phyloP scores from a whole-genome alignment of 1,284 basidiomycete species.

The Erythrobasidium hasegawianum region DNA sequence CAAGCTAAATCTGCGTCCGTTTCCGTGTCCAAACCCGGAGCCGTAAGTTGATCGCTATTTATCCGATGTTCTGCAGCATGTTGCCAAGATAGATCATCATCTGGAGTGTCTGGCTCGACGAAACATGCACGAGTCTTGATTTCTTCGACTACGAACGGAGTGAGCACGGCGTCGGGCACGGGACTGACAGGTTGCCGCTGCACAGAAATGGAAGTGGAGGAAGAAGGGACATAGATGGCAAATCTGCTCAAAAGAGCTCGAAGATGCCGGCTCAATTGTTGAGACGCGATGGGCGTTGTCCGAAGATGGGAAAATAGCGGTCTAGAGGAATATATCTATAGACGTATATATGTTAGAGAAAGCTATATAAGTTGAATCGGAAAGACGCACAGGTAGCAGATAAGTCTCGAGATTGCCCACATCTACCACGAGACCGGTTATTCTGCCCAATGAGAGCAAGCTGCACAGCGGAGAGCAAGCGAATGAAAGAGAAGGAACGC shows the following conservation, averaged over 20 bases:
- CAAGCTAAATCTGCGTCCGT: conserved; percentile 13
- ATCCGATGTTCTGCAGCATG: background rate
- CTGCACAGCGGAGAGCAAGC: conserved; percentile 79
- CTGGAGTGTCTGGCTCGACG: conserved; percentile 57
- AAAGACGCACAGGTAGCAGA: conserved; percentile 71
- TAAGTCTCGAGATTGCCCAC: conserved; percentile 86
- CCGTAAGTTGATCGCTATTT: background rate
- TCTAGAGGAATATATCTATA: conserved; percentile 78
- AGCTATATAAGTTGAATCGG: too few relatives aligned
- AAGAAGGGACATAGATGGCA: conserved; percentile 73
- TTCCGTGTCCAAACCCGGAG: background rate
- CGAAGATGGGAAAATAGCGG: conserved; percentile 75
- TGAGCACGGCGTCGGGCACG: conserved; percentile 61
- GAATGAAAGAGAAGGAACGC: conserved; percentile 89
- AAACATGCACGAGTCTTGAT: conserved; percentile 78
- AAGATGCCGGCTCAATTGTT: conserved; percentile 68
- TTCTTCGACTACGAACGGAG: conserved; percentile 68
- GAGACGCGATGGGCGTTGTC: conserved; percentile 77
- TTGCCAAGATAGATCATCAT: conserved; percentile 27
- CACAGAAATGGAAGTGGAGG: conserved; percentile 47
- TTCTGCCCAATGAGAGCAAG: conserved; percentile 75
- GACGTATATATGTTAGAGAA: too few relatives aligned
- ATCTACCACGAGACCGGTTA: conserved; percentile 89
- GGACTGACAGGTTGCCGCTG: conserved; percentile 54
- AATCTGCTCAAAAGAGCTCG: conserved; percentile 72